Base-by-base conservation (phyloP, 805 yeast genomes). In the Candida morakotiae region DNA sequence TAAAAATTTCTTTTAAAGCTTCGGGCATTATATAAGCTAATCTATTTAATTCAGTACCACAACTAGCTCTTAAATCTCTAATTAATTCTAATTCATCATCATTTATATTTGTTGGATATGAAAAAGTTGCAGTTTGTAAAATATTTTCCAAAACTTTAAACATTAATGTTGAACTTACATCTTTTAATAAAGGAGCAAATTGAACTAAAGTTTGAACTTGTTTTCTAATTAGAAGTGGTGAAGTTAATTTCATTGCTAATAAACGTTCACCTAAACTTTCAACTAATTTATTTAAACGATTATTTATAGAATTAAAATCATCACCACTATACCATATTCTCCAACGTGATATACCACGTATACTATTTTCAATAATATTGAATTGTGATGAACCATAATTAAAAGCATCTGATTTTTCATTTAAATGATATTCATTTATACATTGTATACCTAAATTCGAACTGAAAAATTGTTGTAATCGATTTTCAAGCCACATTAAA, bases 21-120 rank as follows among this genome's bases (percentile, higher is more conserved):
- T 85, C 95, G 0, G 98, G 98, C 84, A 93, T 89, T 56, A 94
- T 72, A 57, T 89, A 83, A 1, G 97, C 98, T 60, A 93, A 73
- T 53, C 98, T 69, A 58, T 93, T 91, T 40, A 93, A 70, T 59
- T 93, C 99, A 0, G 96, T 87, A 28, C 97, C 98, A 58, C 96
- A 86, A 35, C 88, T 82, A 2, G 93, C 83, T 49, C 97, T 73
- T 47, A 94, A 67, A 52, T 93, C 98, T 41, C 95, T 76, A 29
- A 93, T 79, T 7, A 83, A 65, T 45, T 88, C 96, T 21, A 84
- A 71, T 34, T 78, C 81, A 27, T 87, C 94, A 47, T 83, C 91
- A n/a, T 68, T 62, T 8, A 77, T 71, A 40, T 68, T 63, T 21
- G 68, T 71, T 1, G 95, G 94, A 47, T 82, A 83, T 31, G 84